phyloP scores from a whole-genome alignment of 2,329 filamentous ascomycete genomes.

The Fusarium secorum region DNA sequence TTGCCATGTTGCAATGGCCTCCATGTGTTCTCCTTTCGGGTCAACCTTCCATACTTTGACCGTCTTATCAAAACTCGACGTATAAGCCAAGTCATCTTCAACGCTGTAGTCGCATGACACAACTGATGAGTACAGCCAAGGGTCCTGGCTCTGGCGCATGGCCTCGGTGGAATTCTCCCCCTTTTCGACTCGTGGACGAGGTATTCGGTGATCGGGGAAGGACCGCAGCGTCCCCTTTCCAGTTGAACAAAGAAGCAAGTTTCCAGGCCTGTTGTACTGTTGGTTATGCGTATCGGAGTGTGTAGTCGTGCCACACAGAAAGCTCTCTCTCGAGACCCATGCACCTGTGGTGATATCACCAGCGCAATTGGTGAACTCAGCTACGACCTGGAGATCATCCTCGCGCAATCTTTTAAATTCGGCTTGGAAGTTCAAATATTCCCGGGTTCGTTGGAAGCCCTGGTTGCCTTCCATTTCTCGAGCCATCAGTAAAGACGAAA shows the following conservation, averaged over 20 bases:
- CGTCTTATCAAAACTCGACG: slow-evolving; percentile 67
- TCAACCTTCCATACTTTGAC: slow-evolving; percentile 66
- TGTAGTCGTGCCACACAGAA: slow-evolving; percentile 68
- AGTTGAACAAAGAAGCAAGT: slow-evolving; percentile 64
- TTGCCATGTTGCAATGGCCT: slow-evolving; percentile 56
- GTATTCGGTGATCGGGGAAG: slow-evolving; percentile 65
- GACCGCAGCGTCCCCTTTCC: slow-evolving; percentile 55
- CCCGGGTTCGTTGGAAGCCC: slow-evolving; percentile 52
- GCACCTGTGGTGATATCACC: slow-evolving; percentile 67
- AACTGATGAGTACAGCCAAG: slow-evolving; percentile 71
- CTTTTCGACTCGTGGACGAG: slow-evolving; percentile 60
- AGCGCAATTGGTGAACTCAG: slow-evolving; percentile 68
- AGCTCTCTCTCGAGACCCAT: slow-evolving; percentile 63
- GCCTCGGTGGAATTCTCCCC: slow-evolving; percentile 64
- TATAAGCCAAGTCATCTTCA: slow-evolving; percentile 58
- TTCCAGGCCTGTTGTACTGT: slow-evolving; percentile 72
- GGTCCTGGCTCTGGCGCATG: slow-evolving; percentile 66
- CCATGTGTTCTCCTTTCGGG: slow-evolving; percentile 52
- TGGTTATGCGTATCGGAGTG: slow-evolving; percentile 71
- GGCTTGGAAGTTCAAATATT: slow-evolving; percentile 55
- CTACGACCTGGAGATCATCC: slow-evolving; percentile 58
- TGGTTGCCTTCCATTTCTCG: slow-evolving; percentile 59
- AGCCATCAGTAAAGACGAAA: slow-evolving; percentile 56
- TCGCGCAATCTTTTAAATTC: slow-evolving; percentile 57
- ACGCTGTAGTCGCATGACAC: slow-evolving; percentile 66